Conservation (phyloP, 2,329 filamentous ascomycete genomes). For the Magnaporthales sp. region DNA sequence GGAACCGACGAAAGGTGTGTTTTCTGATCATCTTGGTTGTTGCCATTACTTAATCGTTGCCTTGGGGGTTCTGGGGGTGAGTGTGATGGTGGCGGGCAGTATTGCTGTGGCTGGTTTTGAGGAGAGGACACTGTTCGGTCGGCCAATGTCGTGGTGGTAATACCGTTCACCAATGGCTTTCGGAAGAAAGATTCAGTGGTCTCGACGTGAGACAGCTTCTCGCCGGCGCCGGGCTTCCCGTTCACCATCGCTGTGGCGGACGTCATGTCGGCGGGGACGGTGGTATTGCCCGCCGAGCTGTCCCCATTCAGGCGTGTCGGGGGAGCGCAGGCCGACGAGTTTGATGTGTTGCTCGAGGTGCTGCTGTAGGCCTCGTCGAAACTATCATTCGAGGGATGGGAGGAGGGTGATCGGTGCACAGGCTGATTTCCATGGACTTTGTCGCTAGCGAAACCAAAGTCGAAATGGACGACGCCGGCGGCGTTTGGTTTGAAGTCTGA, state of each 20-base stretch:
- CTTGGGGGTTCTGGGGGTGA: conserved; percentile 6
- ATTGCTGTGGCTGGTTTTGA: conserved; percentile 6
- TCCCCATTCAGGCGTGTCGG: conserved; percentile 27
- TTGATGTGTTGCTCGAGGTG: conserved; percentile 39
- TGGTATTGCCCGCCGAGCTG: conserved; percentile 23
- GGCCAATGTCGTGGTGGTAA: conserved; percentile 14
- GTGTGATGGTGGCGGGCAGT: background rate
- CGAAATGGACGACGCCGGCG: conserved; percentile 32
- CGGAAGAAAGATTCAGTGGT: conserved; percentile 2
- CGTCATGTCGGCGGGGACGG: conserved; percentile 18
- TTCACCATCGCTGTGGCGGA: conserved; percentile 53
- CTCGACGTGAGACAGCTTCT: background rate
- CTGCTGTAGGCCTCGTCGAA: conserved; percentile 42
- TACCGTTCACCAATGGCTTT: conserved; percentile 17
- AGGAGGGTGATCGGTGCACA: conserved; percentile 9
- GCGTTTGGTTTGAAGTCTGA: conserved; percentile 27
- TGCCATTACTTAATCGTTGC: conserved; percentile 9
- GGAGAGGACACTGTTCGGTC: conserved; percentile 16
- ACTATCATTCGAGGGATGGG: conserved; percentile 38
- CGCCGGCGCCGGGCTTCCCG: conserved; percentile 26
- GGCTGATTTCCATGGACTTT: conserved; percentile 22
- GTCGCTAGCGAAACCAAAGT: conserved; percentile 24
- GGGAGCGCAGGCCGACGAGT: background rate
- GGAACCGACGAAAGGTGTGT: conserved; percentile 14
- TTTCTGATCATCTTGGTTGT: conserved; percentile 14